These are phyloP conservation scores for Tuber brumale DNA, from an alignment of 495 filamentous ascomycete genomes.

Conservation along the genomic window DNA sequence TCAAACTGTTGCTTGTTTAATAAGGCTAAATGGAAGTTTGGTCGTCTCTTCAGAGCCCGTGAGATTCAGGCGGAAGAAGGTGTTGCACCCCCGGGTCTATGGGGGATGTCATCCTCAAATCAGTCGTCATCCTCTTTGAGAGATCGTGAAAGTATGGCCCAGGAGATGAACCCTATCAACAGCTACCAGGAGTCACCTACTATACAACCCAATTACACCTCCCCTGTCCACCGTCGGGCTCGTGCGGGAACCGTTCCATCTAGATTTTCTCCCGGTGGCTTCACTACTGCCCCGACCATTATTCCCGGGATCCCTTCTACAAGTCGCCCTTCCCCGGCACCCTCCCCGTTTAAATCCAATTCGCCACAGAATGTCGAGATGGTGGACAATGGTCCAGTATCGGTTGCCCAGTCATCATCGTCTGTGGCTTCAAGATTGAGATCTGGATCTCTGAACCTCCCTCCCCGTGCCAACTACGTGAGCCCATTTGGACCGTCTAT, in stretches of 20 bases:
- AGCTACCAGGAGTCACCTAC: conserved; percentile 87
- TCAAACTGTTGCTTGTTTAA: conserved; percentile 25
- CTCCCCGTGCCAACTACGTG: conserved; percentile 69
- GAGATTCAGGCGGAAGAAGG: conserved; percentile 98
- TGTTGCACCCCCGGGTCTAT: conserved; percentile 65
- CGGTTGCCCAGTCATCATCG: conserved; percentile 54
- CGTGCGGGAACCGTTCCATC: conserved; percentile 96
- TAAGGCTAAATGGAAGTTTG: conserved; percentile 45
- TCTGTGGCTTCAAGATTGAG: conserved; percentile 72
- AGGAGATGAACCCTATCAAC: conserved; percentile 90
- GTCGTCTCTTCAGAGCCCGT: conserved; percentile 49
- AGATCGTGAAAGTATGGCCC: conserved; percentile 67
- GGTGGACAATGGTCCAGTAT: conserved; percentile 47
- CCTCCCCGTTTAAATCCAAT: conserved; percentile 78
- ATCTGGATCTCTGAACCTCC: conserved; percentile 76
- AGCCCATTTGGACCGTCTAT: conserved; percentile 82
- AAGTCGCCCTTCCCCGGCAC: conserved; percentile 80
- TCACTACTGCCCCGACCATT: conserved; percentile 56
- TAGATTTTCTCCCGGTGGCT: conserved; percentile 70
- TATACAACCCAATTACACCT: conserved; percentile 53
- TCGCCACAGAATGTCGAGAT: conserved; percentile 66
- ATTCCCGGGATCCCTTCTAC: conserved; percentile 62
- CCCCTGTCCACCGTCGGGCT: conserved; percentile 59
- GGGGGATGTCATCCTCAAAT: conserved; percentile 92
- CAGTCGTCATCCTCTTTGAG: conserved; percentile 83